A percentile compares a stretch with the other conserved stretches of the same genome.
Evolutionary conservation across 2,329 filamentous ascomycete species (phyloP).

Genomic region (Albophoma yamanashiensis): DNA sequence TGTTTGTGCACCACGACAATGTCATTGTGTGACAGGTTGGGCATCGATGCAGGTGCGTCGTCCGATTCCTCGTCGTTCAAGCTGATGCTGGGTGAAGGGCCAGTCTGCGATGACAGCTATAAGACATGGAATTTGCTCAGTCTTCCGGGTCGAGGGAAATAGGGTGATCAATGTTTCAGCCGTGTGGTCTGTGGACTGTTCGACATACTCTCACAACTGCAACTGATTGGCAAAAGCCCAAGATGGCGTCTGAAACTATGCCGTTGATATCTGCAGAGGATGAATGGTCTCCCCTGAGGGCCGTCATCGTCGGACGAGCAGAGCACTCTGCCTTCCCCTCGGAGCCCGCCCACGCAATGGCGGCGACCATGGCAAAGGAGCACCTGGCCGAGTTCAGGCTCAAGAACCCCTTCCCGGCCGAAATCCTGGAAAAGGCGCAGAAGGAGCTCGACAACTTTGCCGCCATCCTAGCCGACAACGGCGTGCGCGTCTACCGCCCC

Average conservation of each 20-base stretch:
- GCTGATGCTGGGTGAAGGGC: too few species aligned
- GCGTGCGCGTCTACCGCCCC: conserved; percentile 1
- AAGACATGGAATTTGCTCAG: too few species aligned
- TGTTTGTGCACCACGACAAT: too few species aligned
- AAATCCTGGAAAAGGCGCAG: conserved; percentile 1
- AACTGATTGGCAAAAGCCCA: too few species aligned
- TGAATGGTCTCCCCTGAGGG: conserved; percentile 2
- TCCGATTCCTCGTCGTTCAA: too few species aligned
- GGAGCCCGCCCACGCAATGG: neutral
- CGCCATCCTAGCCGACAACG: neutral
- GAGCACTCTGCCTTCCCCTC: conserved; percentile 1
- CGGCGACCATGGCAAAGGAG: neutral
- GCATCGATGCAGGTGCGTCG: too few species aligned
- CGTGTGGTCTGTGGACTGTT: too few species aligned
- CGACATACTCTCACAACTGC: too few species aligned
- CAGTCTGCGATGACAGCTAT: too few species aligned
- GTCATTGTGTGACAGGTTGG: too few species aligned
- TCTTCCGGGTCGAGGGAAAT: too few species aligned
- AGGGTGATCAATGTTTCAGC: too few species aligned
- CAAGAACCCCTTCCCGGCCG: neutral
- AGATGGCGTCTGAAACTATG: neutral
- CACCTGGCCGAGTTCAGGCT: neutral
- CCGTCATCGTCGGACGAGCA: conserved; percentile 2
- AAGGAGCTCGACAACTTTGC: conserved; percentile 2
- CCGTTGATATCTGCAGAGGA: neutral